Evolutionary conservation across 352 stramenopile genomes (phyloP).

Genomic region (Pythium phragmiticola): DNA sequence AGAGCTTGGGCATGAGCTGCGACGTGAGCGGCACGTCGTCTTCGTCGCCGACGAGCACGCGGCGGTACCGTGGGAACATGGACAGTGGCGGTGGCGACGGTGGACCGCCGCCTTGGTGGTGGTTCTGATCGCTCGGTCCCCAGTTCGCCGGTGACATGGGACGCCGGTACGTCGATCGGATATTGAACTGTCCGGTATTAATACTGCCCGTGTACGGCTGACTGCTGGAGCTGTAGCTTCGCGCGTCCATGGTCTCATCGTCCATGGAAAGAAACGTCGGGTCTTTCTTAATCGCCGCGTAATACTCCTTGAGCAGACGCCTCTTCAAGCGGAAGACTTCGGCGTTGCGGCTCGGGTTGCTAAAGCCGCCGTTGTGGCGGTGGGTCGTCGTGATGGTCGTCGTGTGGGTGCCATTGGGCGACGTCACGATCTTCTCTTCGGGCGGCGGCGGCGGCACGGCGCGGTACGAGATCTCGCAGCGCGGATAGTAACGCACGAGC

Average conservation of each 20-base stretch:
- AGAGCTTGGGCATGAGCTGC: slow-evolving; percentile 36
- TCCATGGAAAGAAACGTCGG: slow-evolving; percentile 23
- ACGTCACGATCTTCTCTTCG: slow-evolving; percentile 57
- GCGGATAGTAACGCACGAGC: slow-evolving; percentile 61
- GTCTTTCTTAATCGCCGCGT: slow-evolving; percentile 27
- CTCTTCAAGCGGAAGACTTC: slow-evolving; percentile 75
- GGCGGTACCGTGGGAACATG: slow-evolving; percentile 50
- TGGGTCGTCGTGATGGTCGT: slow-evolving; percentile 43
- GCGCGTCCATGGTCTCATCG: slow-evolving; percentile 16
- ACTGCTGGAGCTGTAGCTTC: neutral
- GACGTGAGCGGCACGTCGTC: slow-evolving; percentile 42
- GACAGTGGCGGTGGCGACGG: slow-evolving; percentile 8
- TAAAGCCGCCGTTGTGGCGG: slow-evolving; percentile 70
- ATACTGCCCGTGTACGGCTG: neutral
- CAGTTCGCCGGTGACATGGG: slow-evolving; percentile 17
- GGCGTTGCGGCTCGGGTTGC: slow-evolving; percentile 64
- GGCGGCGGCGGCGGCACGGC: slow-evolving; percentile 46
- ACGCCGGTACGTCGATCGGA: slow-evolving; percentile 26
- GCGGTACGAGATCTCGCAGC: slow-evolving; percentile 73
- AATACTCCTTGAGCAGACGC: slow-evolving; percentile 60
- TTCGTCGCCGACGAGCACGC: slow-evolving; percentile 30
- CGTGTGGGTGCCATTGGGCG: slow-evolving; percentile 49
- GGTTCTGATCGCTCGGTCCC: slow-evolving; percentile 11
- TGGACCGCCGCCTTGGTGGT: neutral
- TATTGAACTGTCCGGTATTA: neutral